Conservation (phyloP, 1,284 basidiomycete genomes). For the Cerioporus squamosus region DNA sequence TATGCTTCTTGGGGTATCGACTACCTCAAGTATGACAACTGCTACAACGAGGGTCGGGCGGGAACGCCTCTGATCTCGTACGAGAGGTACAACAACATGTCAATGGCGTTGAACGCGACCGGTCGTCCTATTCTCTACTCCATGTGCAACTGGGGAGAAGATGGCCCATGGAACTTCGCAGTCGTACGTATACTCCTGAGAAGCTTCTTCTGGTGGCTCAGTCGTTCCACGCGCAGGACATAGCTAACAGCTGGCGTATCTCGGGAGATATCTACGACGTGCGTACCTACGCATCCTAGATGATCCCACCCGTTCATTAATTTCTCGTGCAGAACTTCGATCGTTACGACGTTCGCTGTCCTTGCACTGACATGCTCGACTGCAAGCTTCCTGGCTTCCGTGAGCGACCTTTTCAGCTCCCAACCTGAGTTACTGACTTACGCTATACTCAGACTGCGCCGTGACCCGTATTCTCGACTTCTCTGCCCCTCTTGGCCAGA, state of each 20-base stretch:
- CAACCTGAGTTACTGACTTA: no score
- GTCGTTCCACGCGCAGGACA: constrained; percentile 32
- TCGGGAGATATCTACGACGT: constrained; percentile 48
- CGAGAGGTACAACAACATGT: constrained; percentile 51
- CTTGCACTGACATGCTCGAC: constrained; percentile 43
- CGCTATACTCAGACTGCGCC: constrained; percentile 34
- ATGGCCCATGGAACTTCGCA: constrained; percentile 52
- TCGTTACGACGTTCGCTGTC: constrained; percentile 46
- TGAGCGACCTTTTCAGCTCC: constrained; percentile 5
- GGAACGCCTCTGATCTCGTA: constrained; percentile 46
- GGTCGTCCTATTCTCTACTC: constrained; percentile 52
- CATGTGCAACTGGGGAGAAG: constrained; percentile 54
- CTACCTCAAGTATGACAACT: constrained; percentile 51
- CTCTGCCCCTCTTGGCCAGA: constrained; percentile 43
- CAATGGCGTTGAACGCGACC: constrained; percentile 48
- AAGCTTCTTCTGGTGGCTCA: background rate
- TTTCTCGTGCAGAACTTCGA: constrained; percentile 39
- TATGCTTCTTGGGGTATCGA: constrained; percentile 51
- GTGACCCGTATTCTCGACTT: constrained; percentile 44
- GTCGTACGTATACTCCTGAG: constrained; percentile 28
- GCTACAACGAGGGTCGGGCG: constrained; percentile 48
- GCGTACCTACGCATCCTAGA: constrained; percentile 1
- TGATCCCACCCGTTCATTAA: background rate
- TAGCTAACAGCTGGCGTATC: constrained; percentile 52
- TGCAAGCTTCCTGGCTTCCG: constrained; percentile 46